phyloP scores from a whole-genome alignment of 2,329 filamentous ascomycete species.

The Colletotrichum limetticola region DNA sequence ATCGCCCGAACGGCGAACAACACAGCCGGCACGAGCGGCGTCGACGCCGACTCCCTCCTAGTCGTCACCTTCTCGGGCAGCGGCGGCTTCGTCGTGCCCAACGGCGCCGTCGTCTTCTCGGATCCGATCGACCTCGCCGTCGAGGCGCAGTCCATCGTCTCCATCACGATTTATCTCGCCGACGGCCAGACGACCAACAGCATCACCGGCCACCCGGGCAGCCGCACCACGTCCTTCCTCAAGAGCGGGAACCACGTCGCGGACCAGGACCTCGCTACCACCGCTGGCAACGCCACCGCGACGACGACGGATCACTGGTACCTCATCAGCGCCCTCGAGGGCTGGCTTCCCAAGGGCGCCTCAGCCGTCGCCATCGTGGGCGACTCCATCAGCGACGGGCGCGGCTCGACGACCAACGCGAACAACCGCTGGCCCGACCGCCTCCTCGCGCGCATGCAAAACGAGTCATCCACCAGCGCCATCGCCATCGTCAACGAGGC shows the following conservation, averaged over 20 bases:
- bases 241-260: conserved; percentile 61
- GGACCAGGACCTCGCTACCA: conserved; percentile 49
- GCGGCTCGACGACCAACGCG: conserved; percentile 66
- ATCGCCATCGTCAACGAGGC: conserved; percentile 69
- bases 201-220: conserved; percentile 71
- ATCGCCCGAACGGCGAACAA: conserved; percentile 64
- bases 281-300: neutral
- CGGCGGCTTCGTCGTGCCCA: conserved; percentile 59
- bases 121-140: conserved; percentile 66
- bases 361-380: conserved; percentile 67
- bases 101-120: conserved; percentile 66
- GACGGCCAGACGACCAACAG: conserved; percentile 62
- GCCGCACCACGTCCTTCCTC: conserved; percentile 67
- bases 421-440: conserved; percentile 62
- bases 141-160: conserved; percentile 58
- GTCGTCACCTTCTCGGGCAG: conserved; percentile 66
- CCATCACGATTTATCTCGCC: conserved; percentile 68
- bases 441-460: conserved; percentile 56
- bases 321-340: conserved; percentile 68
- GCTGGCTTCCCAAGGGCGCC: conserved; percentile 50
- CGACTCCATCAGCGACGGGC: conserved; percentile 75
- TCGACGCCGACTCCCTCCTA: conserved; percentile 58
- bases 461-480: conserved; percentile 46
- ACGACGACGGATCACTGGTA: conserved; percentile 62
- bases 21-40: conserved; percentile 58